These are phyloP conservation scores for Nicotiana undulata DNA, from an alignment of 257 asterid species.

Conservation along the genomic window DNA sequence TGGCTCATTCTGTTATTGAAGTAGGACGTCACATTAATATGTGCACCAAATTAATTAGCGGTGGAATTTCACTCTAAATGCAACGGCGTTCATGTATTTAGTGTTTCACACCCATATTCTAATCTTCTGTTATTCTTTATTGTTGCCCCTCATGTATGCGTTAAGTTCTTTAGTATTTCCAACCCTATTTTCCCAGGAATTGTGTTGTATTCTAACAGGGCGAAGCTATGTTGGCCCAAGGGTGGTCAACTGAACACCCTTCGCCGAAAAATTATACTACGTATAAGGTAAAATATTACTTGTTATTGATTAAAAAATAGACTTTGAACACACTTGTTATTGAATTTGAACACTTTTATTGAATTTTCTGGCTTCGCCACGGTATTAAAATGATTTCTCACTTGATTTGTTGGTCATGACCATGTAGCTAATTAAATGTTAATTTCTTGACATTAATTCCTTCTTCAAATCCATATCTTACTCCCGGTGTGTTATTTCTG, in stretches of 20 bases:
- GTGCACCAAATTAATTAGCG: too few species aligned
- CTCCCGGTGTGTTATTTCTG: neutral
- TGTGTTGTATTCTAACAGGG: too few species aligned
- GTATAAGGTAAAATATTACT: too few species aligned
- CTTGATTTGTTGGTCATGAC: neutral
- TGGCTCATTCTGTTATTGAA: neutral
- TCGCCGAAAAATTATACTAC: too few species aligned
- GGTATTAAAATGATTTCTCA: neutral
- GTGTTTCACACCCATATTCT: neutral
- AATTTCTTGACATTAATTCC: neutral
- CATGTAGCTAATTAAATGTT: too few species aligned
- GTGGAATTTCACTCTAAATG: neutral
- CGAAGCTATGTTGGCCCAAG: too few species aligned
- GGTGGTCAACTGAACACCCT: too few species aligned
- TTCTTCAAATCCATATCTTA: neutral
- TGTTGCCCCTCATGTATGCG: neutral
- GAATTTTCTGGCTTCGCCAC: too few species aligned
- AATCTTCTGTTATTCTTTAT: neutral
- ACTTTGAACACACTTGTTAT: too few species aligned
- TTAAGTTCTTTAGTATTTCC: neutral
- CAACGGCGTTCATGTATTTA: neutral
- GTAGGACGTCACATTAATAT: neutral
- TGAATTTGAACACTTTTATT: too few species aligned
- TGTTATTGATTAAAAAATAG: too few species aligned
- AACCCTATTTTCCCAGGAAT: neutral